phyloP scores from a whole-genome alignment of 805 yeast species.

The Blastobotrys peoriensis region DNA sequence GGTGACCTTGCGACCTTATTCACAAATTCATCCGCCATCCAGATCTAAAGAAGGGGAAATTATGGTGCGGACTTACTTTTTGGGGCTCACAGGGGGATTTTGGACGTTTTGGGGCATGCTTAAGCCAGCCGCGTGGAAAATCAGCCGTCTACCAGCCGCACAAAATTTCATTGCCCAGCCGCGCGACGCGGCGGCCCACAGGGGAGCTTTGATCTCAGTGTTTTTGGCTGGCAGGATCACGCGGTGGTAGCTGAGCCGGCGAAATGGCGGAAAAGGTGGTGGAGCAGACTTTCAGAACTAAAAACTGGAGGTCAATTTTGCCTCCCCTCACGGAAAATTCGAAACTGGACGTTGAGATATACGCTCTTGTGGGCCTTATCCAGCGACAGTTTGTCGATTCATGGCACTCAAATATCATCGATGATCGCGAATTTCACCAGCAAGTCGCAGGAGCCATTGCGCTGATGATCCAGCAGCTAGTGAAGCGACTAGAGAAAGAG shows the following conservation, averaged over 20 bases:
- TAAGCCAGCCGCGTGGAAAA: too few species aligned
- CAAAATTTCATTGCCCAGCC: too few species aligned
- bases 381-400: slow-evolving; percentile 41
- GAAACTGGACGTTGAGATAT: slow-evolving; percentile 21
- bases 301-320: neutral
- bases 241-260: too few species aligned
- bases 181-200: too few species aligned
- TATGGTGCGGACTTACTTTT: too few species aligned
- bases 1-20: neutral
- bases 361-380: slow-evolving; percentile 42
- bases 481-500: slow-evolving; percentile 25
- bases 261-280: too few species aligned
- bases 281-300: neutral
- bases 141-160: too few species aligned
- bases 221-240: too few species aligned
- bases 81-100: too few species aligned
- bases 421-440: slow-evolving; percentile 36
- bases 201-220: too few species aligned
- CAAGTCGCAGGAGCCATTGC: slow-evolving; percentile 39
- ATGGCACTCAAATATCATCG: slow-evolving; percentile 41
- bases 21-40: neutral
- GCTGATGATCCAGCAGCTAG: slow-evolving; percentile 36
- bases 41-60: too few species aligned
- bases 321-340: neutral
- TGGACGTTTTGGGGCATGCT: too few species aligned